Conservation (phyloP, 352 stramenopile species). For the Globisporangium ultimum region DNA sequence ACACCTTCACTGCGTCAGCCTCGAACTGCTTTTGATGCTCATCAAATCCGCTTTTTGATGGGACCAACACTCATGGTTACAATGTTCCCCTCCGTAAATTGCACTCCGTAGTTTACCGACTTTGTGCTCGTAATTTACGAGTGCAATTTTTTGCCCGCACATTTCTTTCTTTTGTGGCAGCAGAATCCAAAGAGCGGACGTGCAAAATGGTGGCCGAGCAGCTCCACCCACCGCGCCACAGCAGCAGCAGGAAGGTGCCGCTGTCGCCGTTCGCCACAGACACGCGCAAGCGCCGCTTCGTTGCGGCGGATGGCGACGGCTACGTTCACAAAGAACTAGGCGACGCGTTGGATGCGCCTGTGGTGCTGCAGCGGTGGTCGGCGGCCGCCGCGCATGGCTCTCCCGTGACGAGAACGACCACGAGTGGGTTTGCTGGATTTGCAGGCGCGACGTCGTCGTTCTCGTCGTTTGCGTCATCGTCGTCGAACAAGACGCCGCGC, state of each 20-base stretch:
- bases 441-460: neutral
- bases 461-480: neutral
- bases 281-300: neutral
- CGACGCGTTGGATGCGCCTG: neutral
- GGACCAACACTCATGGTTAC: no score
- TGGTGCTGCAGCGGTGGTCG: slow-evolving; percentile 6
- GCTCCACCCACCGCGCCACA: neutral
- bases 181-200: neutral
- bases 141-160: no score
- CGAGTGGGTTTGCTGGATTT: slow-evolving; percentile 7
- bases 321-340: neutral
- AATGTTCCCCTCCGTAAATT: no score
- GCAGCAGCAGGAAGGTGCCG: no score
- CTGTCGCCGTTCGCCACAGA: neutral
- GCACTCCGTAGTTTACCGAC: no score
- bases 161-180: no score
- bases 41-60: no score
- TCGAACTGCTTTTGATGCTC: no score
- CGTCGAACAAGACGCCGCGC: slow-evolving; percentile 9
- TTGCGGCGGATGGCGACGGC: no score
- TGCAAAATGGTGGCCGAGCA: neutral
- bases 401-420: slow-evolving; percentile 4
- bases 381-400: neutral
- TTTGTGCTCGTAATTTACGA: no score
- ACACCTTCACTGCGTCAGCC: no score